Percentiles rank a stretch among this genome's conserved stretches.
These are phyloP conservation scores for Candida glucosophila DNA, from an alignment of 1,139 yeast species.

Conservation along the genomic window DNA sequence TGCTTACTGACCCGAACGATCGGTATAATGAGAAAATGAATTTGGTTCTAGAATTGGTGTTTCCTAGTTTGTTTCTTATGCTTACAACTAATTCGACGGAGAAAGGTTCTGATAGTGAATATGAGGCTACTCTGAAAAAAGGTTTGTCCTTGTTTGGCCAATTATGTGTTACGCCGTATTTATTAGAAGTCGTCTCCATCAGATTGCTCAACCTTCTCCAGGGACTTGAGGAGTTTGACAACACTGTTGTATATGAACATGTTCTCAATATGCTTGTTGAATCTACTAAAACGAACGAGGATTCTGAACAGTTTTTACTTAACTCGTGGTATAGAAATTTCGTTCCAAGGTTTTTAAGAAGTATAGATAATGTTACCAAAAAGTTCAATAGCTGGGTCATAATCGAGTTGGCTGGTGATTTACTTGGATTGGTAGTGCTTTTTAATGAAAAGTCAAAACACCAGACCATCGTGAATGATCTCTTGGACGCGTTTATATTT, in stretches of 20 bases:
- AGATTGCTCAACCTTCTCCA: slow-evolving; percentile 32
- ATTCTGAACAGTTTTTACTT: slow-evolving; percentile 23
- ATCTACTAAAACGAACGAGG: slow-evolving; percentile 16
- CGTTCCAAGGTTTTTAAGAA: slow-evolving; percentile 20
- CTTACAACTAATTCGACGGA: slow-evolving; percentile 21
- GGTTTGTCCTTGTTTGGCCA: slow-evolving; percentile 37
- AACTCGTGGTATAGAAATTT: slow-evolving; percentile 35
- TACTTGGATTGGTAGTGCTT: slow-evolving; percentile 28
- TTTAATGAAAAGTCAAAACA: slow-evolving; percentile 30
- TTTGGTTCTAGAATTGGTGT: slow-evolving; percentile 44
- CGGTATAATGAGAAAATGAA: slow-evolving; percentile 6
- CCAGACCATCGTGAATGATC: slow-evolving; percentile 27
- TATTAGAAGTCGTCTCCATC: slow-evolving; percentile 42
- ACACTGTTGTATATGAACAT: slow-evolving; percentile 11
- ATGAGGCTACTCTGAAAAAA: slow-evolving; percentile 12
- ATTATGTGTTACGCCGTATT: slow-evolving; percentile 35
- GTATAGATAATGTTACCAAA: slow-evolving; percentile 7
- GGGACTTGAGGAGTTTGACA: slow-evolving; percentile 9
- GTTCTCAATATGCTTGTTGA: slow-evolving; percentile 17
- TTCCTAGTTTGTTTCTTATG: slow-evolving; percentile 48
- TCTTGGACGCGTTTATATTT: slow-evolving; percentile 16
- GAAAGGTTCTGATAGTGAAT: neutral
- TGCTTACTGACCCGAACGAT: slow-evolving; percentile 21
- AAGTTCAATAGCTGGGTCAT: slow-evolving; percentile 8
- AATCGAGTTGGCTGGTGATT: slow-evolving; percentile 27